Percentiles rank a stretch among this genome's conserved stretches.
Conservation (phyloP, 768 basidiomycete genomes). For the Mycena leptocephala region DNA sequence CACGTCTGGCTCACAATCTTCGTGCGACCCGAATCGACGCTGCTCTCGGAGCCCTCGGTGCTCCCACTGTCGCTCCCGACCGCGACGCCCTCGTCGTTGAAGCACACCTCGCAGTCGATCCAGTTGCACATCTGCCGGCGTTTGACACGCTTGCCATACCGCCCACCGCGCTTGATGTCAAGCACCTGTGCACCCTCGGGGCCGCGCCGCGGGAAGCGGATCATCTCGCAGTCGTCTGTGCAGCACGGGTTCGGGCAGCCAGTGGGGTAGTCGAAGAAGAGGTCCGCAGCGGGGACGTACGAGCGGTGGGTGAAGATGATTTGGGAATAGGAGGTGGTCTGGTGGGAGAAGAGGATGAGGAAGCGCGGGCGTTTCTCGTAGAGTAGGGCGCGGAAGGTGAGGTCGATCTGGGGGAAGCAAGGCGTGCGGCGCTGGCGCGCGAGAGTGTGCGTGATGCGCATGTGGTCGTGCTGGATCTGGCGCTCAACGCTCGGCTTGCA, state of each 20-base stretch:
- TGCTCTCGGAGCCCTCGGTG: constrained; percentile 62
- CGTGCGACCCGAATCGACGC: constrained; percentile 51
- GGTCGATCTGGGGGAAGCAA: constrained; percentile 88
- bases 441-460: constrained; percentile 78
- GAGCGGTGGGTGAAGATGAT: constrained; percentile 83
- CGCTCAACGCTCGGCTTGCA: constrained; percentile 79
- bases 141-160: constrained; percentile 65
- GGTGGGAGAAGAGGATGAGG: constrained; percentile 84
- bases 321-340: constrained; percentile 86
- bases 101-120: constrained; percentile 81
- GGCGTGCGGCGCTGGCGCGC: constrained; percentile 81
- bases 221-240: constrained; percentile 88
- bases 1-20: constrained; percentile 71
- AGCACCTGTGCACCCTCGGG: constrained; percentile 74
- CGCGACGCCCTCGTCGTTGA: constrained; percentile 60
- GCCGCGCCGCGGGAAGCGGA: constrained; percentile 82
- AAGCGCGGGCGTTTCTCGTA: constrained; percentile 86
- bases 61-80: constrained; percentile 48
- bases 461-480: constrained; percentile 82
- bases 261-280: constrained; percentile 85
- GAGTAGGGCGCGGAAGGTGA: constrained; percentile 82
- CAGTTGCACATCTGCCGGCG: constrained; percentile 85
- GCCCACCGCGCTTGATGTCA: constrained; percentile 72
- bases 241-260: constrained; percentile 87
- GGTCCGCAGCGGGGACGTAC: constrained; percentile 80